Evolutionary conservation across 2,329 filamentous ascomycete species (phyloP).

Genomic region (Fusarium beomiforme): DNA sequence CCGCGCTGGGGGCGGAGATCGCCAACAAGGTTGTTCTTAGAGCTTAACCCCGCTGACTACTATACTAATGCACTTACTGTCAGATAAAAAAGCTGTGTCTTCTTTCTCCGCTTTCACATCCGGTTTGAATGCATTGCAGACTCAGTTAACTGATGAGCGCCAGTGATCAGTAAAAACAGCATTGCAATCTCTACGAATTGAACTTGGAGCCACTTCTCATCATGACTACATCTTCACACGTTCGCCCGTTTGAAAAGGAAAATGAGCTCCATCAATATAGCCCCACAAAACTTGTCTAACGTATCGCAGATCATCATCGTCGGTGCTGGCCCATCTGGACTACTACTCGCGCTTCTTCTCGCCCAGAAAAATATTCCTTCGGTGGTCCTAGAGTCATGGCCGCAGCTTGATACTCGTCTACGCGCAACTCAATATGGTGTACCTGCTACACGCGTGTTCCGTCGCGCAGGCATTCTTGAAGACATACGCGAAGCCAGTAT

Average conservation of each 20-base stretch:
- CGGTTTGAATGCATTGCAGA: too few species aligned
- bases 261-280: accelerated
- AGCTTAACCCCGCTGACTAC: not conserved
- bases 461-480: not conserved
- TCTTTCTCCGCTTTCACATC: not conserved
- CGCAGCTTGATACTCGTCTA: not conserved
- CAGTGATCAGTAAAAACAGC: too few species aligned
- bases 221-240: not conserved
- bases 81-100: not conserved
- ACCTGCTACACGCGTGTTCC: not conserved
- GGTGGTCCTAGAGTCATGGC: not conserved
- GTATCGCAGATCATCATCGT: not conserved
- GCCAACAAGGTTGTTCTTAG: not conserved
- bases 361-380: not conserved
- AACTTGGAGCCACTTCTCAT: not conserved
- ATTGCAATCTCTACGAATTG: too few species aligned
- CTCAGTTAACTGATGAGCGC: too few species aligned
- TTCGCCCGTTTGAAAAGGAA: not conserved
- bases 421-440: constrained; percentile 8
- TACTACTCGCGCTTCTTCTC: not conserved
- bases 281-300: not conserved
- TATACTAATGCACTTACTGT: too few species aligned
- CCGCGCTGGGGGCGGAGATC: not conserved
- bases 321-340: not conserved
- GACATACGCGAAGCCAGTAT: constrained; percentile 1